Base-by-base conservation (phyloP, 352 stramenopile genomes). In the Pythium pyrilobum region DNA sequence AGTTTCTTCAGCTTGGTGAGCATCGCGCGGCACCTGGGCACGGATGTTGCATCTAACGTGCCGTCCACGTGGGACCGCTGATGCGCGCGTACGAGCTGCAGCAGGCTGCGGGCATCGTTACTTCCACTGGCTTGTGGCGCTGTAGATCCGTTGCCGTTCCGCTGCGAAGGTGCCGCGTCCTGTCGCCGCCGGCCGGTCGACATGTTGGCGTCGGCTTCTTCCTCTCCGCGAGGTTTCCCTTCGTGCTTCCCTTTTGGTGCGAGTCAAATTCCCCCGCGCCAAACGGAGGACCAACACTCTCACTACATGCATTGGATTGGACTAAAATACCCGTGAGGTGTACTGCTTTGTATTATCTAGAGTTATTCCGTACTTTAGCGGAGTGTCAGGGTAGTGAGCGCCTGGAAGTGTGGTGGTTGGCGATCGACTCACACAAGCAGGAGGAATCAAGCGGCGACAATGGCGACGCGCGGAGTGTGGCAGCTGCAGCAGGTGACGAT, bases 401-500 rank as follows among this genome's bases (percentile, higher is more conserved):
- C 20, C 33, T 49, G 31, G 28, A 60, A 59, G 46, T 59, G 61
- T 69, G 55, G 62, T 65, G 55, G 44, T 34, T 65, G 62, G 51
- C 39, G 46, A 58, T 52, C 62, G 50, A 37, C 38, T 28, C 31
- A 50, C 41, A 50, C 34, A 45, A 52, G 37, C 39, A 52, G 25
- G 43, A 50, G 20, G 23, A 33, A 28, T 10, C 46, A 43, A 16
- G 28, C 12, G 7, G 32, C 25, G 25, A 65, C 20, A 11, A 77
- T 77, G 69, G 69, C 69, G 66, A 77, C 69, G 31, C 64, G 69
- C 32, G 69, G 69, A 43, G 66, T 74, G 56, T 77, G 69, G 69
- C 69, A 77, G 57, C 42, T 77, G 28, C 54, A 77, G 47, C 57
- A 77, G 51, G 38, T 77, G 46, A 77, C 69, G 45, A 74, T 77